Percentiles rank a stretch among this genome's conserved stretches.
phyloP scores from a whole-genome alignment of 2,329 filamentous ascomycete species.

The Ilyonectria mors-panacis region DNA sequence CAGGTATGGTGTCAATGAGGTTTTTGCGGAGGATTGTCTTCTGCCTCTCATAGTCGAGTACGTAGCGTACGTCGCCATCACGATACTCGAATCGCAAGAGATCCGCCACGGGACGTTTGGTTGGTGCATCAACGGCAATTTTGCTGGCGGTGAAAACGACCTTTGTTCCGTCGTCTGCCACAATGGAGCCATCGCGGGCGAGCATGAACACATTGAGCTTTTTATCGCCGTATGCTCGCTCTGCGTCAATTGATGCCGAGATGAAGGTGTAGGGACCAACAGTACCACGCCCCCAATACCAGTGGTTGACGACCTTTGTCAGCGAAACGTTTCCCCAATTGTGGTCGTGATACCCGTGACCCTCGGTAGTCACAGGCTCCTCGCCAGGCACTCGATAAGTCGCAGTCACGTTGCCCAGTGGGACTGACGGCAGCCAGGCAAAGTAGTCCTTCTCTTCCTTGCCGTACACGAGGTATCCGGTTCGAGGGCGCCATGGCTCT shows the following conservation, averaged over 20 bases:
- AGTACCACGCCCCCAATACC: neutral
- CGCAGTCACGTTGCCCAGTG: neutral
- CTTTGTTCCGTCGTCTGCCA: neutral
- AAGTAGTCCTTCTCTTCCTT: neutral
- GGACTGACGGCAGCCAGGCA: constrained; percentile 2
- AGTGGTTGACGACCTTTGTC: neutral
- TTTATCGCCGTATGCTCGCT: neutral
- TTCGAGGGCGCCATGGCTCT: neutral
- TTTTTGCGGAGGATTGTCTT: neutral
- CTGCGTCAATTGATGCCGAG: neutral
- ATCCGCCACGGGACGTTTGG: neutral
- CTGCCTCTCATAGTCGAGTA: constrained; percentile 1
- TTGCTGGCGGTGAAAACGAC: neutral
- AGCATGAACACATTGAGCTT: neutral
- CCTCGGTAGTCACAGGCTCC: neutral
- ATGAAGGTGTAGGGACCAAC: neutral
- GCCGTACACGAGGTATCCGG: neutral
- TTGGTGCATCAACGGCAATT: neutral
- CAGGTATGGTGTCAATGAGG: neutral
- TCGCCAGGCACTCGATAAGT: neutral
- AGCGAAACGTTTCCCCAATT: neutral
- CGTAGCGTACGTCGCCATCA: neutral
- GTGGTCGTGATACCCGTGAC: neutral
- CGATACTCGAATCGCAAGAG: neutral
- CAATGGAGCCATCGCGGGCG: neutral